Percentiles rank a stretch among this genome's conserved stretches.
phyloP scores from a whole-genome alignment of 2,329 filamentous ascomycete species.

The Parasarocladium wereldwijsianum region DNA sequence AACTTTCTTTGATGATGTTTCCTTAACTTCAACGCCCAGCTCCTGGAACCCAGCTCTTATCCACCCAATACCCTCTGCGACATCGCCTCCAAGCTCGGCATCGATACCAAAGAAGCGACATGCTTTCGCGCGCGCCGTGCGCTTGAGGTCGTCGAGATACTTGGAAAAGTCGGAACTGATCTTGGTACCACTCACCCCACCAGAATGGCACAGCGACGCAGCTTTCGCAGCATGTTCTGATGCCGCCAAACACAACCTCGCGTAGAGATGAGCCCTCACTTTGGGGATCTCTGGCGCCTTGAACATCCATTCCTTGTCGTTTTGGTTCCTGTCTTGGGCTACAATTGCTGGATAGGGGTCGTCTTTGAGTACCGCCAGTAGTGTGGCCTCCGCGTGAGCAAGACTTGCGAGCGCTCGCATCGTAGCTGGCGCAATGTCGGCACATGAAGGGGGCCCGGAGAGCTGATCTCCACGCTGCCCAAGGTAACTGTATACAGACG shows the following conservation, averaged over 20 bases:
- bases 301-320: conserved; percentile 94
- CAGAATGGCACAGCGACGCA: conserved; percentile 30
- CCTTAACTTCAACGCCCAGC: conserved; percentile 46
- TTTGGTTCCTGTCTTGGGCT: conserved; percentile 65
- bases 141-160: conserved; percentile 63
- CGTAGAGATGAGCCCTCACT: conserved; percentile 77
- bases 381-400: conserved; percentile 73
- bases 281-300: conserved; percentile 76
- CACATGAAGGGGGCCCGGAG: conserved; percentile 25
- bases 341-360: conserved; percentile 81
- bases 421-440: conserved; percentile 37
- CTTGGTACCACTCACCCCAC: conserved; percentile 21
- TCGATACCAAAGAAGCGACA: conserved; percentile 87
- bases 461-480: conserved; percentile 36
- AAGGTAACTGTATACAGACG: conserved; percentile 63
- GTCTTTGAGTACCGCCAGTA: conserved; percentile 83
- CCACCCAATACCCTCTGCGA: conserved; percentile 79
- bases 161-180: conserved; percentile 51
- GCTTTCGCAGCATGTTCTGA: conserved; percentile 76
- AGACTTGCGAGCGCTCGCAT: conserved; percentile 46
- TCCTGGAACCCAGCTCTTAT: conserved; percentile 62
- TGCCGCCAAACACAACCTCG: conserved; percentile 73
- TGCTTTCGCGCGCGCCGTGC: conserved; percentile 67
- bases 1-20: conserved; percentile 33
- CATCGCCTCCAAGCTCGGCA: conserved; percentile 67